Evolutionary conservation across 1,139 yeast genomes (phyloP).

Genomic region (Debaryomyces fabryi): DNA sequence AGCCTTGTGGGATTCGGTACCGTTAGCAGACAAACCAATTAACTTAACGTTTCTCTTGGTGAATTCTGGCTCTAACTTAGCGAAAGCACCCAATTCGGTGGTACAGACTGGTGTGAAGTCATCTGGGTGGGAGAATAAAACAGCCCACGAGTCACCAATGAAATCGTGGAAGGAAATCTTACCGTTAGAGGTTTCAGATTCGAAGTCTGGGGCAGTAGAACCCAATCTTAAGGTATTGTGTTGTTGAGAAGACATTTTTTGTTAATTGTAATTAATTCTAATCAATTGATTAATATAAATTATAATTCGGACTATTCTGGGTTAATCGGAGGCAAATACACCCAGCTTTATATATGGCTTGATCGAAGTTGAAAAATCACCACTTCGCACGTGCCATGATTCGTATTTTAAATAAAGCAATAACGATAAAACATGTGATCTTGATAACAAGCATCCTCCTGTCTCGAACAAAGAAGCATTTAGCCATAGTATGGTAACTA

Average conservation of each 20-base stretch:
- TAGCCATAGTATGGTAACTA: neutral
- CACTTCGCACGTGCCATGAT: conserved; percentile 21
- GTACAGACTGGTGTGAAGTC: conserved; percentile 91
- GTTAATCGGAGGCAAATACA: neutral
- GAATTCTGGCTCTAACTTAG: conserved; percentile 81
- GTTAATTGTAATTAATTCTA: neutral
- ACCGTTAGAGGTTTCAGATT: conserved; percentile 74
- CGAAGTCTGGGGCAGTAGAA: conserved; percentile 78
- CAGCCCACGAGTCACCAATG: conserved; percentile 75
- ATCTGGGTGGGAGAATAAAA: conserved; percentile 84
- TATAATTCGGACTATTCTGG: neutral
- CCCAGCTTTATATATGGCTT: conserved; percentile 4
- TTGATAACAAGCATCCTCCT: neutral
- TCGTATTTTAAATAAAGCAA: neutral
- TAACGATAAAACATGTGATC: conserved; percentile 8
- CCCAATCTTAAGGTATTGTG: conserved; percentile 49
- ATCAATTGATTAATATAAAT: conserved; percentile 1
- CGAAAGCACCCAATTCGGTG: conserved; percentile 87
- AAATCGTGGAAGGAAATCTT: conserved; percentile 75
- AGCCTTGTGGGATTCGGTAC: conserved; percentile 65
- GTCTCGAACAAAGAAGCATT: neutral
- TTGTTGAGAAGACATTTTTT: conserved; percentile 13
- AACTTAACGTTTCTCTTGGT: conserved; percentile 74
- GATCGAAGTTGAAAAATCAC: conserved; percentile 11
- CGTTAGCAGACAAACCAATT: conserved; percentile 79